Conservation (phyloP, 2,329 filamentous ascomycete species). For the Penicillium sp. region DNA sequence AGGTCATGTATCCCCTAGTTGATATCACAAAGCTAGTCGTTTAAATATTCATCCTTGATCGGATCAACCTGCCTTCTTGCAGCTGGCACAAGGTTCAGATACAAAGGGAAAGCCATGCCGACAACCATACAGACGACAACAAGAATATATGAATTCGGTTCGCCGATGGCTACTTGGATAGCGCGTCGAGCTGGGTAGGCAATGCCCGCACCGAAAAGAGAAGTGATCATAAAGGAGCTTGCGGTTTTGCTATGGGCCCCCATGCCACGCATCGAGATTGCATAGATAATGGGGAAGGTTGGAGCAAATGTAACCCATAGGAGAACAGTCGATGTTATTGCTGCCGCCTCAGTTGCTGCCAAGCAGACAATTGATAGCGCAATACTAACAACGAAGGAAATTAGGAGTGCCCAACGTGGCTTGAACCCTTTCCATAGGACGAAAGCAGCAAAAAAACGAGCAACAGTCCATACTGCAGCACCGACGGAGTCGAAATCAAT, state of each 20-base stretch:
- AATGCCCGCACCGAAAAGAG: conserved; percentile 48
- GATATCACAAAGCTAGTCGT: conserved; percentile 23
- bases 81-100: conserved; percentile 47
- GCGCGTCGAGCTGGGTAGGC: background rate
- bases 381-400: background rate
- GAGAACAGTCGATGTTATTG: background rate
- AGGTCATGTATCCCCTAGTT: too few relatives aligned
- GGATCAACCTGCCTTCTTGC: conserved; percentile 51
- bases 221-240: conserved; percentile 40
- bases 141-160: background rate
- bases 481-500: background rate
- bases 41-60: conserved; percentile 31
- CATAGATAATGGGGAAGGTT: background rate
- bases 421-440: conserved; percentile 41
- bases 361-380: background rate
- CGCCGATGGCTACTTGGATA: background rate
- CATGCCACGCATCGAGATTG: background rate
- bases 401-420: background rate
- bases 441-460: conserved; percentile 54
- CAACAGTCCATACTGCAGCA: conserved; percentile 53
- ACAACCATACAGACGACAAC: conserved; percentile 49
- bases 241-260: conserved; percentile 34
- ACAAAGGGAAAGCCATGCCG: conserved; percentile 51
- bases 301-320: background rate
- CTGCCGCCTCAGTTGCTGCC: background rate